Base-by-base conservation (phyloP, 2,329 filamentous ascomycete genomes). In the Claviceps sp. region DNA sequence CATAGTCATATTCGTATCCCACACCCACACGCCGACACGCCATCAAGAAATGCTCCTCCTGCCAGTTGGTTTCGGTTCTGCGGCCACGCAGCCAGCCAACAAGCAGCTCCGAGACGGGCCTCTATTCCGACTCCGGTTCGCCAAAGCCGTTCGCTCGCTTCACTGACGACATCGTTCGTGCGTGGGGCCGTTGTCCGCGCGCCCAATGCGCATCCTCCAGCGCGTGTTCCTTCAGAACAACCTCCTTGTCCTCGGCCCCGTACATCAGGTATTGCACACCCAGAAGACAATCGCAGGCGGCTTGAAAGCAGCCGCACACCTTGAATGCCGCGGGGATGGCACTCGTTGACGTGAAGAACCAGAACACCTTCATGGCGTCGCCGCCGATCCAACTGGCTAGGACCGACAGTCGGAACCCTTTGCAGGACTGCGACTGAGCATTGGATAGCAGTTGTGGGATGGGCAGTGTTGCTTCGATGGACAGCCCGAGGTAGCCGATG, bases 341-440 rank as follows among this genome's bases (percentile, higher is more conserved):
- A 4, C 79, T 79, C 1, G 75, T 78, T 1, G 84, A 78, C 2
- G 82, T 86, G 55, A 90, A 85, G 71, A 91, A 93, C 81, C 81
- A 85, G 61, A 89, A 86, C 76, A 91, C 85, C 75, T 94, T 94
- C 82, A 93, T 89, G 8, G 78, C 74, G 66, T 94, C 87, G 55
- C 87, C 87, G 2, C 84, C 70, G 50, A 94, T 71, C 87, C 87
- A 94, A 65, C 83, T 89, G 30, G 74, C 78, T 53, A 93, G 71
- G 4, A 94, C 82, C 6, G 83, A 88, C 11, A 89, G 63, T 16
- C 87, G 77, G 67, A 94, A 89, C 5, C 87, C 87, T 65, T 81
- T 84, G 71, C 84, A 89, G 2, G 85, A 88, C 54, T 77, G 74
- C 4, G 79, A 75, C 37, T 78, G 76, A 56, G 77, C 73, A 63